Base-by-base conservation (phyloP, 148 eudicot species). In the Talinum fruticosum region DNA sequence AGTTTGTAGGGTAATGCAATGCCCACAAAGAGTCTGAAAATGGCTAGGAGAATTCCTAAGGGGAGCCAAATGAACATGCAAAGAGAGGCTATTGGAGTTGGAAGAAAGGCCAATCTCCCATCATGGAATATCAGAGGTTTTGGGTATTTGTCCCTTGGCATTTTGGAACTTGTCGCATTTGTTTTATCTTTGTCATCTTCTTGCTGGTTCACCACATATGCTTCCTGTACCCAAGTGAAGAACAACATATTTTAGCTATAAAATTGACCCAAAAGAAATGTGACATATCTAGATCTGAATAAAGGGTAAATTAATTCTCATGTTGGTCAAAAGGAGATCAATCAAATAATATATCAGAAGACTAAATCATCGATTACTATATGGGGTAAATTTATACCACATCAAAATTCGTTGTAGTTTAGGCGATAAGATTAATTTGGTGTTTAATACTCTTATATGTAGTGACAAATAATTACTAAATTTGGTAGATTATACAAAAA, bases 41-140 rank as follows among this genome's bases (percentile, higher is more conserved):
- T 61, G 28, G 93, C 87, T 13, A 95, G 77, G 68, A 83, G 21
- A 13, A 93, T 49, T 19, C 88, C 99, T 0, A 86, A 28, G 5
- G 97, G 99, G 49, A 95, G 84, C 97, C 96, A 95, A 54, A 91
- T 69, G 86, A 95, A 87, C 91, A 89, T 89, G 41, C 76, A 38
- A 3, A 95, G 85, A 47, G 96, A 84, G 29, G 97, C 91, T 3
- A 72, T 71, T 10, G 98, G 94, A 2, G 97, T 95, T 7, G 98
- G 98, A 24, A 89, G 81, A 74, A 90, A 92, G 1, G 96, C 98
- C 44, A 95, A 85, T 69, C 98, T 88, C 4, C 98, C 97, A 79
- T 95, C 97, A 83, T 95, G 98, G 69, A 95, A 95, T 0, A 95
- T 86, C 7, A 95, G 75, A 23, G 94, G 97, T 70, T 92, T 95